Conservation (phyloP, 2,329 filamentous ascomycete genomes). For the Cladorrhinum sp. region DNA sequence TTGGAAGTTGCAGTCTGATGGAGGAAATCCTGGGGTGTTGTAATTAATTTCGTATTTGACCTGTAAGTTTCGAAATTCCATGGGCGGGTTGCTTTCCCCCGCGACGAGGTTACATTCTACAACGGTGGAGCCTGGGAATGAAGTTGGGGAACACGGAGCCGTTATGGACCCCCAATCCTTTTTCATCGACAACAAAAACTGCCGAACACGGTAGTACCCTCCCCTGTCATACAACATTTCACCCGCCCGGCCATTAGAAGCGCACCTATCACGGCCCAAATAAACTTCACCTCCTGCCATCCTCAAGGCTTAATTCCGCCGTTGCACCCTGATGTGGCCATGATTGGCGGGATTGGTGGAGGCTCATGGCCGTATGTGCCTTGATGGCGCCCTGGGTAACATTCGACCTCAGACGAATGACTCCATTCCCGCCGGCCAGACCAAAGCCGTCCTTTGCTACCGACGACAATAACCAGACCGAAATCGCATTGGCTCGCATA, state of each 20-base stretch:
- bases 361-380: not conserved
- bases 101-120: not conserved
- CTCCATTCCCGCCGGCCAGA: not conserved
- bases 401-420: not conserved
- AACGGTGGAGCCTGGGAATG: not conserved
- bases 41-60: too few relatives aligned
- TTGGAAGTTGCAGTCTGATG: too few relatives aligned
- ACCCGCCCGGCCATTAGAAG: slow-evolving; percentile 6
- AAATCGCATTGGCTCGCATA: slow-evolving; percentile 4
- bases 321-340: not conserved
- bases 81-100: not conserved
- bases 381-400: not conserved
- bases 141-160: not conserved
- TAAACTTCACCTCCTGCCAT: not conserved
- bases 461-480: not conserved
- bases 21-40: not conserved
- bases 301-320: slow-evolving; percentile 5
- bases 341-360: slow-evolving; percentile 9
- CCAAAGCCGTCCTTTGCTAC: not conserved
- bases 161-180: not conserved
- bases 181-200: slow-evolving; percentile 2
- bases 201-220: slow-evolving; percentile 7
- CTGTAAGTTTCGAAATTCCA: not conserved
- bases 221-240: not conserved
- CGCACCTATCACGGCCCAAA: slow-evolving; percentile 12